Evolutionary conservation across 257 asterid species (phyloP), one percentile per base, ranked within the genome.

Genomic region (Mentha longifolia): DNA sequence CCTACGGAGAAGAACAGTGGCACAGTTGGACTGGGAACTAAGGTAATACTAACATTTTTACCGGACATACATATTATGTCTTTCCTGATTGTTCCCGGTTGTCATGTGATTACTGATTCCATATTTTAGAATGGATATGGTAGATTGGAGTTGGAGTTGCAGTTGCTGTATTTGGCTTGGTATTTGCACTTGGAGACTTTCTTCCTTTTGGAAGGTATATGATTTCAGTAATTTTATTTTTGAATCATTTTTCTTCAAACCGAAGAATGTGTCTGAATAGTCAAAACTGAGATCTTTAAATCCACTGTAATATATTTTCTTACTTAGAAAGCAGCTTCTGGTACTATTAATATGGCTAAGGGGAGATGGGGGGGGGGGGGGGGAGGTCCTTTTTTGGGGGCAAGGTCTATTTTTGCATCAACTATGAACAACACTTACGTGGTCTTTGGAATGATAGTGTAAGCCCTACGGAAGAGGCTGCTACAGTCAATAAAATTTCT

Each of bases 141-240:
- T 76, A 92, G 97, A 86, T 94, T 73, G 99, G 99, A 80, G 92
- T 86, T 63, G 99, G 92, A 76, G 81, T 85, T 62, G 97, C 95
- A 10, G 90, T 88, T 52, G 76, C 74, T 72, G 80, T 70, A 16
- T 87, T 95, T 77, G 99, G 97, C 20, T 81, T 95, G 74, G 93
- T 95, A 22, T 95, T 94, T 82, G 89, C 99, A 56, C 88, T 95
- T 10, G 99, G 99, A 43, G 98, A 95, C 84, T 89, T 95, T 85
- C 82, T 91, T 64, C 99, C 99, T 66, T 74, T 88, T 45, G 93
- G 88, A 84, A 91, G 96, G 98, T 94, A 81, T 87, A 74, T 56
- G 74, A 9, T 63, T 64, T 54, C 60, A 22, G 45, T 15, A 52
- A 43, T 31, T n/a, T n/a, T n/a, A n/a, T n/a, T 28, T 51, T 17